Conservation (phyloP, 352 stramenopile genomes). For the Thraustochytrium sp. region DNA sequence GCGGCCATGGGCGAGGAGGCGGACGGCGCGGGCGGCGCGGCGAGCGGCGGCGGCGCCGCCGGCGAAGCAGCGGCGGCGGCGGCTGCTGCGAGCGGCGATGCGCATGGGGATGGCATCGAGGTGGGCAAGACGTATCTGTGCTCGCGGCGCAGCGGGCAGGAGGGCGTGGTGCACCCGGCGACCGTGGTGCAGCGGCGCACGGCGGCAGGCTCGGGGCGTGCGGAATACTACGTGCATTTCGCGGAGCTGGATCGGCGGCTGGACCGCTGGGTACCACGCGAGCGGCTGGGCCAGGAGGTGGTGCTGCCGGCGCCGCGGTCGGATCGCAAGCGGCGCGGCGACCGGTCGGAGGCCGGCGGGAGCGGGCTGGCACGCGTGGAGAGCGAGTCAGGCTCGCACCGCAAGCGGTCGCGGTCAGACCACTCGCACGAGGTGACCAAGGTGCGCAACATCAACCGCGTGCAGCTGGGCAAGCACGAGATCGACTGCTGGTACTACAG, state of each 20-base stretch:
- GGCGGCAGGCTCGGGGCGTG: not conserved
- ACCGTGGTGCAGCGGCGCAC: not conserved
- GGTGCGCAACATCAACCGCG: conserved; percentile 78
- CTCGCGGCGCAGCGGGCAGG: not conserved
- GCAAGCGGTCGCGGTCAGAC: conserved; percentile 59
- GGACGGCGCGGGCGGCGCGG: no score
- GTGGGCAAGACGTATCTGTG: conserved; percentile 28
- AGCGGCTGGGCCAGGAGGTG: not conserved
- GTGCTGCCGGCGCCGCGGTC: not conserved
- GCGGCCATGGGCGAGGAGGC: no score
- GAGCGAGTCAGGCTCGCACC: not conserved
- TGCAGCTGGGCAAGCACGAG: conserved; percentile 69
- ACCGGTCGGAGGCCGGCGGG: conserved; percentile 14
- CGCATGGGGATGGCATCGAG: not conserved
- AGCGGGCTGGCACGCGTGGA: not conserved
- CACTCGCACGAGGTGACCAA: conserved; percentile 83
- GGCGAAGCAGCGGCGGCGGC: no score
- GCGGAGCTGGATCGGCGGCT: conserved; percentile 51
- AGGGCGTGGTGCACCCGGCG: not conserved
- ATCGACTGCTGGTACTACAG: conserved; percentile 85
- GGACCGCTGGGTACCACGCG: conserved; percentile 44
- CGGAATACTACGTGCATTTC: conserved; percentile 79
- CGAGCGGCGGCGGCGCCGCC: no score
- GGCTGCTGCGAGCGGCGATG: not conserved
- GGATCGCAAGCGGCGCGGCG: not conserved